Evolutionary conservation across 805 yeast species (phyloP).

Genomic region (Ogataea neopini): DNA sequence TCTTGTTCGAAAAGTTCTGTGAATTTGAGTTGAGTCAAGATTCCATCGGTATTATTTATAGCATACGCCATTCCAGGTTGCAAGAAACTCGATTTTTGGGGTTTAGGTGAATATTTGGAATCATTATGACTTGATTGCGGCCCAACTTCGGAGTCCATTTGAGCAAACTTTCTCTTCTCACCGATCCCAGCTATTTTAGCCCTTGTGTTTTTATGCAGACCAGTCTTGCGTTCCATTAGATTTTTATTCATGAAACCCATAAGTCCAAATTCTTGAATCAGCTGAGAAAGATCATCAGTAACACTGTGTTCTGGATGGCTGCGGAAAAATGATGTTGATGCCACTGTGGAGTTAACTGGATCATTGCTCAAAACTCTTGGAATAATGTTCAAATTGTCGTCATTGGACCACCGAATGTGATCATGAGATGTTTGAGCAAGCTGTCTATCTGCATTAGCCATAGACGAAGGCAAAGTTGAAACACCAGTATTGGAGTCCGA

Average conservation of each 20-base stretch:
- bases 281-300: constrained; percentile 15
- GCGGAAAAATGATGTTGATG: constrained; percentile 29
- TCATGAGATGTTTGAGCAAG: constrained; percentile 17
- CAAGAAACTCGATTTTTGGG: constrained; percentile 24
- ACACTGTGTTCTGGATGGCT: constrained; percentile 29
- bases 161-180: constrained; percentile 22
- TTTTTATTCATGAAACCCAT: constrained; percentile 30
- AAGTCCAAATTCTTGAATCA: constrained; percentile 28
- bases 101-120: background rate
- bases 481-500: background rate
- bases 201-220: background rate
- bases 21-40: constrained; percentile 22
- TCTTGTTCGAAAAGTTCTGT: constrained; percentile 20
- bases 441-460: background rate
- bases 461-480: constrained; percentile 4
- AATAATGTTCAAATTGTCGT: constrained; percentile 25
- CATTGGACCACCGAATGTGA: constrained; percentile 30
- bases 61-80: constrained; percentile 28
- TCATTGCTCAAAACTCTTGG: constrained; percentile 26
- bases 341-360: constrained; percentile 7
- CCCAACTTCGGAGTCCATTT: constrained; percentile 10
- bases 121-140: background rate
- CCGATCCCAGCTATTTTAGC: constrained; percentile 6
- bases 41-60: constrained; percentile 14
- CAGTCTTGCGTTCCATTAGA: constrained; percentile 22